A percentile compares a stretch with the other conserved stretches of the same genome.
Conservation (phyloP, 345 rosid genomes). For the Adansonia digitata region DNA sequence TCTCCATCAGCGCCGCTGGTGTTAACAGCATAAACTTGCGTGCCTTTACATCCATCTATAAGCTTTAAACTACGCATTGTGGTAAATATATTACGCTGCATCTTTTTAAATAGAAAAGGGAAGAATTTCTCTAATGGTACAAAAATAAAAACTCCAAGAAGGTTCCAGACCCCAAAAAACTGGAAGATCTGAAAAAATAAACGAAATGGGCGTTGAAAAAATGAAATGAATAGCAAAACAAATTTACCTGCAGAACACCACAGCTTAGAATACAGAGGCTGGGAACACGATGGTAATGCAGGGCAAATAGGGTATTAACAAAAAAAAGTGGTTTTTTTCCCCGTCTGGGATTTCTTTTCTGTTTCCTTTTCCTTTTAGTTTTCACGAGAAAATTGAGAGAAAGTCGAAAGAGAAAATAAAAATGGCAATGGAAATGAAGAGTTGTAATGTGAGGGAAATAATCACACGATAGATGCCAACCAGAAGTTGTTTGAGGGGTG, state of each 20-base stretch:
- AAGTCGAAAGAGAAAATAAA: not conserved
- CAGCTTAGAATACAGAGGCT: constrained; percentile 1
- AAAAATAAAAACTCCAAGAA: constrained; percentile 2
- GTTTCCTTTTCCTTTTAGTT: not conserved
- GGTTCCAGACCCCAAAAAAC: not conserved
- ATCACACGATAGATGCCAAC: constrained; percentile 18
- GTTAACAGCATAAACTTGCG: constrained; percentile 60
- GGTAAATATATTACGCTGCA: constrained; percentile 76
- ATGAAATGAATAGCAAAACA: not conserved
- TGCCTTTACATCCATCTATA: constrained; percentile 77
- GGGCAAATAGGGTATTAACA: constrained; percentile 12
- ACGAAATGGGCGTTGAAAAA: not conserved
- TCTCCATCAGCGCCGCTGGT: constrained; percentile 29
- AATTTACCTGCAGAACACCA: constrained; percentile 38
- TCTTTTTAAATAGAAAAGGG: constrained; percentile 24
- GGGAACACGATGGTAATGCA: constrained; percentile 27
- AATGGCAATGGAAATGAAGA: not conserved
- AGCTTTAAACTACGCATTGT: constrained; percentile 86
- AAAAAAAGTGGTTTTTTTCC: not conserved
- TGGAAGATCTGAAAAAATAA: constrained; percentile 11
- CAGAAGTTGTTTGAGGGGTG: constrained; percentile 25
- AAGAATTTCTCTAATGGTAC: not conserved
- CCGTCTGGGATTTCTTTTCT: not conserved
- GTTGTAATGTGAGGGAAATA: not conserved
- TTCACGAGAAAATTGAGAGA: constrained; percentile 11